Conservation (phyloP, 345 rosid genomes). For the Lepidium sativum region DNA sequence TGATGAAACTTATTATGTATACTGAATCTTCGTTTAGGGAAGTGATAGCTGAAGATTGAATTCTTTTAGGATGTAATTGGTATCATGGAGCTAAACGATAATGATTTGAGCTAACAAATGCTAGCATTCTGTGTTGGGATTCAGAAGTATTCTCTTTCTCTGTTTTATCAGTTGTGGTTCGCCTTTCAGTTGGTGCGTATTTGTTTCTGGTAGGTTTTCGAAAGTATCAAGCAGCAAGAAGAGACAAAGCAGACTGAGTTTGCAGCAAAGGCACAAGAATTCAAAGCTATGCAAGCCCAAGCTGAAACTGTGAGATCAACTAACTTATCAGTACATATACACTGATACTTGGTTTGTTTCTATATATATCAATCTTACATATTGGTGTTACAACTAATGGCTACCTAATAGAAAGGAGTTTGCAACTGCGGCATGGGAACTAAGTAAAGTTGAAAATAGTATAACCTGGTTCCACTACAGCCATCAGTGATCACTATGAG, state of each 20-base stretch:
- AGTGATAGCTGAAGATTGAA: not conserved
- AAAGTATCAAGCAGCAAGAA: conserved; percentile 64
- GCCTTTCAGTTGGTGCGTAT: not conserved
- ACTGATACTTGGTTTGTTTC: not conserved
- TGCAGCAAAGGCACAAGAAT: conserved; percentile 62
- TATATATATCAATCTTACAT: not conserved
- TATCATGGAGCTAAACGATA: not conserved
- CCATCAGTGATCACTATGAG: conserved; percentile 8
- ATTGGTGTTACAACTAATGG: not conserved
- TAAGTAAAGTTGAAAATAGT: not conserved
- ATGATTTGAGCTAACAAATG: not conserved
- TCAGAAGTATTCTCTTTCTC: not conserved
- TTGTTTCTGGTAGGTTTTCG: conserved; percentile 53
- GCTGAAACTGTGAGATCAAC: conserved; percentile 72
- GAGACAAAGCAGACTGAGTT: conserved; percentile 66
- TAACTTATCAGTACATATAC: not conserved
- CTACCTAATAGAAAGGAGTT: not conserved
- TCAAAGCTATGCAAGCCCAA: conserved; percentile 82
- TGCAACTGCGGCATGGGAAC: not conserved
- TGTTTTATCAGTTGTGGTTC: not conserved
- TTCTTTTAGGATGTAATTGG: not conserved
- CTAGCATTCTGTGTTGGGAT: not conserved
- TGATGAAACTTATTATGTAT: not conserved
- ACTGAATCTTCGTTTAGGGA: not conserved
- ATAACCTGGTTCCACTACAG: not conserved